phyloP scores from a whole-genome alignment of 805 yeast genomes.

The Saccharomycopsis fibuligera region DNA sequence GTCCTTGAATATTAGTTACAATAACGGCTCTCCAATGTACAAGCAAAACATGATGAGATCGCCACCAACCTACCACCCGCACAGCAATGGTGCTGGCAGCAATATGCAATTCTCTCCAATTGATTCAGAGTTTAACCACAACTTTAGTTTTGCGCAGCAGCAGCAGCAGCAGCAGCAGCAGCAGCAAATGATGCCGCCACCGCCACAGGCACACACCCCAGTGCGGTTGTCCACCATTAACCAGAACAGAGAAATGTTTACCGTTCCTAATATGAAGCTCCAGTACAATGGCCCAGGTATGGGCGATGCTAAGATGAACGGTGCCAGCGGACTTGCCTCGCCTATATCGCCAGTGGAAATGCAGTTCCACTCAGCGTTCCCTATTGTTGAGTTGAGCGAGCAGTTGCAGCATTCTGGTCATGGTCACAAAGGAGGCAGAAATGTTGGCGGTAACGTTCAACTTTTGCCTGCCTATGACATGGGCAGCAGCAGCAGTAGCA shows the following conservation, averaged over 20 bases:
- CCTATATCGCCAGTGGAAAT: constrained; percentile 1
- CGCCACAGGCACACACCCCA: not conserved
- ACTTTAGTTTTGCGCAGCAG: not conserved
- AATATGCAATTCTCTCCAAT: constrained; percentile 8
- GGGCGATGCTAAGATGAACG: not conserved
- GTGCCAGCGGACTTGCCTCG: not conserved
- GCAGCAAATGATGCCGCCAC: not conserved
- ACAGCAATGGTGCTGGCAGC: not conserved
- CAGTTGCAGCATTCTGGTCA: not conserved
- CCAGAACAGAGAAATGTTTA: too few species aligned
- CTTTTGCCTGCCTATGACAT: constrained; percentile 6
- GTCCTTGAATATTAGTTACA: constrained; percentile 3
- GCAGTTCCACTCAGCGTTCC: not conserved
- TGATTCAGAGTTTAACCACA: constrained; percentile 2
- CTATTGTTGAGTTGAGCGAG: not conserved
- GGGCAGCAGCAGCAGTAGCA: not conserved
- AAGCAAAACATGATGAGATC: constrained; percentile 6
- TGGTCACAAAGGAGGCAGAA: not conserved
- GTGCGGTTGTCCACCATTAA: not conserved
- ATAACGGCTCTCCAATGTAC: not conserved
- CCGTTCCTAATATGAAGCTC: too few species aligned
- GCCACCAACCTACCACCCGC: constrained; percentile 4
- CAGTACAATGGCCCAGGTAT: too few species aligned
- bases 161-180: not conserved
- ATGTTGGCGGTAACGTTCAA: not conserved